Evolutionary conservation across 306 rosid genomes (phyloP).

Genomic region (Trifolium pratense): DNA sequence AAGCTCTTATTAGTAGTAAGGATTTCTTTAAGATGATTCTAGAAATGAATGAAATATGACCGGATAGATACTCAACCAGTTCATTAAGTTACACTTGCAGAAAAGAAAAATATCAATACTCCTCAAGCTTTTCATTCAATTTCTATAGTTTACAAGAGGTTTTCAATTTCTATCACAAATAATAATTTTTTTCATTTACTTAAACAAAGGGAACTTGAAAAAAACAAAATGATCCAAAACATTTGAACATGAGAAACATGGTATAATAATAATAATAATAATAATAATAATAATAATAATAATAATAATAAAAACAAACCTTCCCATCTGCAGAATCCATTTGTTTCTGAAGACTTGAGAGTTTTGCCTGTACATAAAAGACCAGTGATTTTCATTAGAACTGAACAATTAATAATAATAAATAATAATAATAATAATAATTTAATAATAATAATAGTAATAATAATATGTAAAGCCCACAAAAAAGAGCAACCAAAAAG

Average conservation of each 20-base stretch:
- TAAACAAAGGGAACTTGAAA: background rate
- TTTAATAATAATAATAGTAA: no score
- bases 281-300: slow-evolving; percentile 7
- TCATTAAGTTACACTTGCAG: slow-evolving; percentile 17
- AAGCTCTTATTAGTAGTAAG: background rate
- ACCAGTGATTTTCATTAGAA: slow-evolving; percentile 10
- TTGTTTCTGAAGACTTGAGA: slow-evolving; percentile 67
- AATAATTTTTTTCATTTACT: background rate
- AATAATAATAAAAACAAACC: slow-evolving; percentile 51
- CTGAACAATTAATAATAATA: background rate
- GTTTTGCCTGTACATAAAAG: slow-evolving; percentile 62
- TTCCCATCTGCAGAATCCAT: slow-evolving; percentile 51
- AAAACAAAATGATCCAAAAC: background rate
- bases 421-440: no score
- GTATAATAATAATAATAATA: slow-evolving; percentile 10
- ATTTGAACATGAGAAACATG: background rate
- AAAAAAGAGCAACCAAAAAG: background rate
- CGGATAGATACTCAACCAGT: background rate
- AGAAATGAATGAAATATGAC: background rate
- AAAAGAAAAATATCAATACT: background rate
- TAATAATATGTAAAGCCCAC: no score
- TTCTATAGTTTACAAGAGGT: background rate
- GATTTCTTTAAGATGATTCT: background rate
- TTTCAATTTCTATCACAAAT: background rate
- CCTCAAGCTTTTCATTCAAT: background rate